These are phyloP conservation scores for Cystobasidium slooffiae DNA, from an alignment of 1,284 basidiomycete species.

Conservation along the genomic window DNA sequence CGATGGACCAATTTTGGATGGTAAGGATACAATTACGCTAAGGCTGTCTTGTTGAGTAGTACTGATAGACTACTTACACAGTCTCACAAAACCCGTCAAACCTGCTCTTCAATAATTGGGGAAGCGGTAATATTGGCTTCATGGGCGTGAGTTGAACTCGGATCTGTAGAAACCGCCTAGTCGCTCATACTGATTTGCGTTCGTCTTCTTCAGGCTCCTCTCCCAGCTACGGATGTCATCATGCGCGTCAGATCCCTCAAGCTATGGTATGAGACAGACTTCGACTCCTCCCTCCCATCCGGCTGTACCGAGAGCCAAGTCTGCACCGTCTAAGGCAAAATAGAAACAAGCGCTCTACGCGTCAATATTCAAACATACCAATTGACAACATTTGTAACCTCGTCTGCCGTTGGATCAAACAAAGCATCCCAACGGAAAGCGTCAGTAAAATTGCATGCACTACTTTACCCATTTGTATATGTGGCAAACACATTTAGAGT, in stretches of 20 bases:
- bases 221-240: background rate
- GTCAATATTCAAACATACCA: too few species aligned
- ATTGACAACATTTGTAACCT: too few species aligned
- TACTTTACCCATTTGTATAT: too few species aligned
- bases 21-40: constrained; percentile 4
- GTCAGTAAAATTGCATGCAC: too few species aligned
- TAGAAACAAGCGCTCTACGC: too few species aligned
- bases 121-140: constrained; percentile 17
- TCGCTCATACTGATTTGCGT: background rate
- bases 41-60: too few species aligned
- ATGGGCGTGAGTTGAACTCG: constrained; percentile 18
- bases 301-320: constrained; percentile 12
- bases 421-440: too few species aligned
- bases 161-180: too few species aligned
- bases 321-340: constrained; percentile 13
- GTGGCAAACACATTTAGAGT: too few species aligned
- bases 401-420: too few species aligned
- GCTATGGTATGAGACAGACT: constrained; percentile 20
- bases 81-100: constrained; percentile 6
- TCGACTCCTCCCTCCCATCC: constrained; percentile 1
- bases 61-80: too few species aligned
- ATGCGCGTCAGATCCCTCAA: constrained; percentile 1
- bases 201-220: background rate
- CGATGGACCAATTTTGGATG: constrained; percentile 8
- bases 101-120: constrained; percentile 17